Base-by-base conservation (phyloP, 495 filamentous ascomycete species). In the Penicillium cinerascens region DNA sequence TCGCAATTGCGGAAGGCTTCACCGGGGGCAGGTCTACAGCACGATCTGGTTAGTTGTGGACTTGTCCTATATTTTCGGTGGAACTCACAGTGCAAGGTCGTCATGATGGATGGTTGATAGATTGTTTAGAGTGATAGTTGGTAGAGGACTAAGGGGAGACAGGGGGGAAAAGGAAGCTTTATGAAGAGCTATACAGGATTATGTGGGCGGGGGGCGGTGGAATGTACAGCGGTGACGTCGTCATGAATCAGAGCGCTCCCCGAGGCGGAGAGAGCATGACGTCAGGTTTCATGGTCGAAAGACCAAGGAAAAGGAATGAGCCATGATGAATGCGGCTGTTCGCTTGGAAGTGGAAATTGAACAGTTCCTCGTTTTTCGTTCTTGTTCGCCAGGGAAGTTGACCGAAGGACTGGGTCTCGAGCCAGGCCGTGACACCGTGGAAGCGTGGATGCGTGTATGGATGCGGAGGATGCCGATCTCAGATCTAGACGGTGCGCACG, bases 1-100 rank as follows among this genome's bases (percentile, higher is more conserved):
- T 82, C 58, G 92, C 93, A 65, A 98, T 95, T 55, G 93, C 93
- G 44, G 92, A 97, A 44, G 93, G 93, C 85, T 96, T 97, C 63
- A 98, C 93, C 39, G 93, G 81, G 60, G 93, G 93, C 53, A 98
- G 84, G 66, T 97, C 90, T 95, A 47, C 16, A 21, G 25, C 22
- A 39, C 3, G 17, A 25, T 15, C n/a, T 35, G 50, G 26, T 49
- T 55, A 41, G 35, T 21, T 57, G n/a, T 13, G 33, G 23, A 41
- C 4, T 38, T 17, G 37, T 35, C 21, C 2, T 16, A 13, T 2
- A 11, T 20, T 2, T 25, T 13, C 17, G 25, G 17, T 10, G 11
- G 16, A n/a, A 76, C 82, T 75, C 73, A 86, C 83, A 86, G 65
- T 84, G 75, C 54, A 86, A 74, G 67, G 80, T 81, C 16, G 82